Percentiles rank a stretch among this genome's conserved stretches.
phyloP scores from a whole-genome alignment of 805 yeast genomes.

The Candida sithepensis region DNA sequence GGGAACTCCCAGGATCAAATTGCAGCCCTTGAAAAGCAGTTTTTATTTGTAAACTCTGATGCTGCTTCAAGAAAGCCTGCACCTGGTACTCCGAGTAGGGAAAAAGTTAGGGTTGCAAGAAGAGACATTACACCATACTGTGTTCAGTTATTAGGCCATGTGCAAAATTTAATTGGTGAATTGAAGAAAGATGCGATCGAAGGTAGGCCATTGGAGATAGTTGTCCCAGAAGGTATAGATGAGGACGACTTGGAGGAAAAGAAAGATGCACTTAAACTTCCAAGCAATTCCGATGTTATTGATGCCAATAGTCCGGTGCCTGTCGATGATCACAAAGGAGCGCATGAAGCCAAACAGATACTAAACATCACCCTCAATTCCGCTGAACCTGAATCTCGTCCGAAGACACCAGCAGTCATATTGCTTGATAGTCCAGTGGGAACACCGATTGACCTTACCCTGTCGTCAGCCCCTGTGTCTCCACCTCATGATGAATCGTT shows the following conservation, averaged over 20 bases:
- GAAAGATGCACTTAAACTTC: not conserved
- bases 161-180: slow-evolving; percentile 17
- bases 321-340: not conserved
- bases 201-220: slow-evolving; percentile 16
- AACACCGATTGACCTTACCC: too few species aligned
- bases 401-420: too few species aligned
- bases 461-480: too few species aligned
- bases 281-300: not conserved
- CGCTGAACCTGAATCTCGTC: too few species aligned
- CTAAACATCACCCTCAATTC: not conserved
- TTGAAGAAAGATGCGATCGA: slow-evolving; percentile 22
- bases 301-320: not conserved
- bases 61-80: not conserved
- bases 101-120: slow-evolving; percentile 43
- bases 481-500: too few species aligned
- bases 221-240: not conserved
- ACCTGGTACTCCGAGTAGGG: slow-evolving; percentile 26
- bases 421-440: too few species aligned
- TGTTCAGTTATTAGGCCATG: slow-evolving; percentile 22
- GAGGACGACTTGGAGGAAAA: not conserved
- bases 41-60: slow-evolving; percentile 6
- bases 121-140: slow-evolving; percentile 42
- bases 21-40: slow-evolving; percentile 2
- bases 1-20: not conserved
- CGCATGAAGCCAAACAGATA: not conserved